These are phyloP conservation scores for Neodidymelliopsis sp. DNA, from an alignment of 2,329 filamentous ascomycete species.

Conservation along the genomic window DNA sequence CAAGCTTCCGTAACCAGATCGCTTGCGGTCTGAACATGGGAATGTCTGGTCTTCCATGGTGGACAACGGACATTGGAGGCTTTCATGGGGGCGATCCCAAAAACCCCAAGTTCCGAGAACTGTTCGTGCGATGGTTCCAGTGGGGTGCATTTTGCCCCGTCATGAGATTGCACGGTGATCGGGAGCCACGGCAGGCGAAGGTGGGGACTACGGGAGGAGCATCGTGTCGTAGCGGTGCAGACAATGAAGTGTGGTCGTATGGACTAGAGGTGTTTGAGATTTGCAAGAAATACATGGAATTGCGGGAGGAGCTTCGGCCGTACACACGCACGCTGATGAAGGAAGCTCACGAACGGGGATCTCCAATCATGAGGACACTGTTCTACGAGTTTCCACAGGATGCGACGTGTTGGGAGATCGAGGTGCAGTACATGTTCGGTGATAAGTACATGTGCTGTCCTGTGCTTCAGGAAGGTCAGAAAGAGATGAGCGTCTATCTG, in stretches of 20 bases:
- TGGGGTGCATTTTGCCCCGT: slow-evolving; percentile 73
- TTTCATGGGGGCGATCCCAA: slow-evolving; percentile 70
- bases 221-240: slow-evolving; percentile 56
- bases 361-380: slow-evolving; percentile 67
- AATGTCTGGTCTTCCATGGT: slow-evolving; percentile 70
- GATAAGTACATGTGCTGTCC: slow-evolving; percentile 66
- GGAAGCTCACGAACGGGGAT: slow-evolving; percentile 66
- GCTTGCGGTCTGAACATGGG: slow-evolving; percentile 72
- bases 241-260: slow-evolving; percentile 73
- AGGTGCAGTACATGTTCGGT: slow-evolving; percentile 71
- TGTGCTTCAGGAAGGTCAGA: slow-evolving; percentile 59
- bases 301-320: slow-evolving; percentile 65
- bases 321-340: slow-evolving; percentile 67
- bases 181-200: slow-evolving; percentile 64
- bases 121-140: slow-evolving; percentile 74
- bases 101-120: slow-evolving; percentile 65
- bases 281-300: slow-evolving; percentile 64
- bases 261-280: slow-evolving; percentile 67
- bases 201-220: slow-evolving; percentile 48
- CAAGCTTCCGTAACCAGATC: slow-evolving; percentile 65
- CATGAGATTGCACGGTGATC: slow-evolving; percentile 71
- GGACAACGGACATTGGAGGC: slow-evolving; percentile 75
- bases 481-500: slow-evolving; percentile 60
- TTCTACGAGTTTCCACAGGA: slow-evolving; percentile 72
- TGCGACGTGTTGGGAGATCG: slow-evolving; percentile 61